A percentile compares a stretch with the other conserved stretches of the same genome.
Conservation (phyloP, 257 asterid species). For the Nicotiana attenuata region DNA sequence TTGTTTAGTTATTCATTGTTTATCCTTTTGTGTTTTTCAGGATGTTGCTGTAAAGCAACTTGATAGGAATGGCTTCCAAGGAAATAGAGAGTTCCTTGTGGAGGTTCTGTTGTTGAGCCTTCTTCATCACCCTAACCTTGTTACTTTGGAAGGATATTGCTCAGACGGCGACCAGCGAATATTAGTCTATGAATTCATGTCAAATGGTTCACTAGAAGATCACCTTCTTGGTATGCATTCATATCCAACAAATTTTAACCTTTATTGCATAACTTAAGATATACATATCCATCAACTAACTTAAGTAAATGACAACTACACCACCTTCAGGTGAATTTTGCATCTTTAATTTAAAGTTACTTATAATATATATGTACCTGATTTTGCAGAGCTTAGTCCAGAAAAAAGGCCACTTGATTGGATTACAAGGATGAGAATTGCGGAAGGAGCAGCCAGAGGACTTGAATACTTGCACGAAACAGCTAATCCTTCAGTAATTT, state of each 20-base stretch:
- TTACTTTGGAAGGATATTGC: constrained; percentile 50
- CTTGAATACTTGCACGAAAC: constrained; percentile 87
- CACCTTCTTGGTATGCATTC: constrained; percentile 57
- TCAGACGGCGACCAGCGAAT: constrained; percentile 52
- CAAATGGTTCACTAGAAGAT: constrained; percentile 66
- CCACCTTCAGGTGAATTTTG: background rate
- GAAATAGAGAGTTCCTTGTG: constrained; percentile 50
- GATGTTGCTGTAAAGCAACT: constrained; percentile 57
- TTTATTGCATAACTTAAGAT: background rate
- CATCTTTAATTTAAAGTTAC: background rate
- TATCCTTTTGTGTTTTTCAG: constrained; percentile 5
- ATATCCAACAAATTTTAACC: background rate
- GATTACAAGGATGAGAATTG: constrained; percentile 65
- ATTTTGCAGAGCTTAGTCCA: constrained; percentile 33
- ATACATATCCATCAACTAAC: background rate
- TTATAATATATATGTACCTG: background rate
- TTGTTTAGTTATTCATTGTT: background rate
- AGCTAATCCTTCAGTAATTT: constrained; percentile 76
- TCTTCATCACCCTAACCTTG: constrained; percentile 54
- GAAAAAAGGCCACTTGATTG: constrained; percentile 50
- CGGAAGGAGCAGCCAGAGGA: constrained; percentile 73
- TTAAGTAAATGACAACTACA: too few species aligned
- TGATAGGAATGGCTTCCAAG: constrained; percentile 60
- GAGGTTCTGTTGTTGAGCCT: constrained; percentile 51
- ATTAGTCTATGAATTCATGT: constrained; percentile 54